Evolutionary conservation across 441 rosid species (phyloP).

Genomic region (Arabidopsis hybrid): DNA sequence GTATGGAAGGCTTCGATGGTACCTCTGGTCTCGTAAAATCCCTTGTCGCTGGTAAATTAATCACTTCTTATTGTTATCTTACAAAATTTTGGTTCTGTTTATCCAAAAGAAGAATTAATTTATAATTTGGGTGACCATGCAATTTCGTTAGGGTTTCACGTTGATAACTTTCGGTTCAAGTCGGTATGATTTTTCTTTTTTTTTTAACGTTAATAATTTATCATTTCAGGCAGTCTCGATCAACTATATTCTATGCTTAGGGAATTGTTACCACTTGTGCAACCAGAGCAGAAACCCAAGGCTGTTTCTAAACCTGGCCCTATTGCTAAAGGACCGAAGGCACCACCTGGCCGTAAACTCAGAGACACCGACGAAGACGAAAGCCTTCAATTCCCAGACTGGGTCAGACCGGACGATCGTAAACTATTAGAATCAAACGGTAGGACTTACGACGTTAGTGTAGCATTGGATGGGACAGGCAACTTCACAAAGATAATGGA

Average conservation of each 20-base stretch:
- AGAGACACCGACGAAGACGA: slow-evolving; percentile 9
- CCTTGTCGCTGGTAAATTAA: slow-evolving; percentile 49
- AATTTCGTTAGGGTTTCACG: no score
- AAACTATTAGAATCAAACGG: slow-evolving; percentile 58
- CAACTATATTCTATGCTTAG: slow-evolving; percentile 65
- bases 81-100: neutral
- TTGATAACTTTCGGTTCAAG: no score
- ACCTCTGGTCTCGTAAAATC: slow-evolving; percentile 56
- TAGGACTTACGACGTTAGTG: slow-evolving; percentile 55
- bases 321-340: slow-evolving; percentile 35
- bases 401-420: slow-evolving; percentile 66
- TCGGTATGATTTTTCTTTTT: no score
- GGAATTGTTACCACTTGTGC: slow-evolving; percentile 59
- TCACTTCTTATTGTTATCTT: neutral
- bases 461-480: slow-evolving; percentile 86
- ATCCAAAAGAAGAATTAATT: no score
- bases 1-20: slow-evolving; percentile 81
- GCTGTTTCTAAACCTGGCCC: slow-evolving; percentile 39
- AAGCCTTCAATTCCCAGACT: slow-evolving; percentile 54
- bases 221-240: slow-evolving; percentile 50
- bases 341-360: slow-evolving; percentile 37
- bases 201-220: neutral
- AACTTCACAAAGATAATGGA: slow-evolving; percentile 71
- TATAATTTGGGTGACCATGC: no score
- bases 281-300: slow-evolving; percentile 44